A percentile compares a stretch with the other conserved stretches of the same genome.
Evolutionary conservation across 768 basidiomycete species (phyloP).

Genomic region (Lenzites betulinus): DNA sequence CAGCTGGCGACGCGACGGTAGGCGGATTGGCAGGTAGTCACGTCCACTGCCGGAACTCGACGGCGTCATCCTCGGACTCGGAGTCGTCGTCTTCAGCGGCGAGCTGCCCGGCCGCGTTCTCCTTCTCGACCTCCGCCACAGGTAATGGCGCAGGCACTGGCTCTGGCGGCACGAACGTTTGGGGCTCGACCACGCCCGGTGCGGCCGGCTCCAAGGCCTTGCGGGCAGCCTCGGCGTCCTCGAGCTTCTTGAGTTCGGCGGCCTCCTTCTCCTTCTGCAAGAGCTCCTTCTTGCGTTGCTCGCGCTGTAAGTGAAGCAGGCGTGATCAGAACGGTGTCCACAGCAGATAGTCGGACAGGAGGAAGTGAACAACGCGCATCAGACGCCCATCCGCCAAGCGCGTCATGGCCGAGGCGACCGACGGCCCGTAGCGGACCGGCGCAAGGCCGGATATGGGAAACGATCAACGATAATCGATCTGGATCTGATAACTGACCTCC

Average conservation of each 20-base stretch:
- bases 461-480: constrained; percentile 24
- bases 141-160: neutral
- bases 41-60: constrained; percentile 25
- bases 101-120: constrained; percentile 30
- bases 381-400: neutral
- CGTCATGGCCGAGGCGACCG: too few relatives aligned
- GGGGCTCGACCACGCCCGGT: constrained; percentile 7
- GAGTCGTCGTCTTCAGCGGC: constrained; percentile 41
- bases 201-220: constrained; percentile 26
- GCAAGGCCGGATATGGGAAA: constrained; percentile 19
- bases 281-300: constrained; percentile 46
- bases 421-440: neutral
- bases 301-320: constrained; percentile 36
- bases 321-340: constrained; percentile 6
- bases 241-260: constrained; percentile 66
- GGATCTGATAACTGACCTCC: constrained; percentile 50
- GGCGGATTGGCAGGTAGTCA: constrained; percentile 19
- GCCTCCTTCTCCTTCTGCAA: constrained; percentile 56
- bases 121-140: constrained; percentile 19
- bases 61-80: constrained; percentile 28
- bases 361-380: constrained; percentile 8
- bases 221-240: constrained; percentile 49
- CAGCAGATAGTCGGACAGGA: neutral
- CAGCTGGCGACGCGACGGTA: neutral
- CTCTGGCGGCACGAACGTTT: neutral